These are phyloP conservation scores for Globisporangium nunn DNA, from an alignment of 352 stramenopile genomes.

Conservation along the genomic window DNA sequence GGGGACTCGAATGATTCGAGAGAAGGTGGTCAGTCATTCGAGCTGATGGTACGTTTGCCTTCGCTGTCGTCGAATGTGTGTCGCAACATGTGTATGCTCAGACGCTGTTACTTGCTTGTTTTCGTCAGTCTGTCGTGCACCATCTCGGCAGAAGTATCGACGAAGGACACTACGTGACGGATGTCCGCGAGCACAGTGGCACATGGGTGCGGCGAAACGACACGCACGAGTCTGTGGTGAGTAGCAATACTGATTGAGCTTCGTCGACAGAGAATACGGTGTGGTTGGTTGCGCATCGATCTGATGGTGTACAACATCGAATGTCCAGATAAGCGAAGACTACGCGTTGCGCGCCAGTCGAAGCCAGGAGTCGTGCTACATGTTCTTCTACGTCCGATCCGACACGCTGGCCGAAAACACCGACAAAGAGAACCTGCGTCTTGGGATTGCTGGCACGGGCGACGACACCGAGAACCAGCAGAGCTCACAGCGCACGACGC, in stretches of 20 bases:
- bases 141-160: slow-evolving; percentile 74
- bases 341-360: slow-evolving; percentile 64
- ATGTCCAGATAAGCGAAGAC: slow-evolving; percentile 61
- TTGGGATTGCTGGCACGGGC: slow-evolving; percentile 9
- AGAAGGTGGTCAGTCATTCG: slow-evolving; percentile 26
- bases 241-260: not conserved
- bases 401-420: slow-evolving; percentile 13
- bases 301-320: not conserved
- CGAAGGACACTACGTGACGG: slow-evolving; percentile 80
- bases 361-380: slow-evolving; percentile 83
- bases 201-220: slow-evolving; percentile 79
- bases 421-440: slow-evolving; percentile 66
- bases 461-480: slow-evolving; percentile 1
- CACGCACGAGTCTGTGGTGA: slow-evolving; percentile 69
- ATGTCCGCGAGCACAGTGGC: slow-evolving; percentile 45
- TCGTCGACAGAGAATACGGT: no score
- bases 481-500: slow-evolving; percentile 18
- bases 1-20: slow-evolving; percentile 13
- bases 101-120: slow-evolving; percentile 4
- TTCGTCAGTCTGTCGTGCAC: slow-evolving; percentile 69
- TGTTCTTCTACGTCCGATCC: slow-evolving; percentile 79
- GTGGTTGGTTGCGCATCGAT: not conserved
- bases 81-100: slow-evolving; percentile 5
- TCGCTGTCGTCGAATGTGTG: not conserved
- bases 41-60: slow-evolving; percentile 36